Conservation (phyloP, 2,329 filamentous ascomycete genomes). For the Claviceps africana region DNA sequence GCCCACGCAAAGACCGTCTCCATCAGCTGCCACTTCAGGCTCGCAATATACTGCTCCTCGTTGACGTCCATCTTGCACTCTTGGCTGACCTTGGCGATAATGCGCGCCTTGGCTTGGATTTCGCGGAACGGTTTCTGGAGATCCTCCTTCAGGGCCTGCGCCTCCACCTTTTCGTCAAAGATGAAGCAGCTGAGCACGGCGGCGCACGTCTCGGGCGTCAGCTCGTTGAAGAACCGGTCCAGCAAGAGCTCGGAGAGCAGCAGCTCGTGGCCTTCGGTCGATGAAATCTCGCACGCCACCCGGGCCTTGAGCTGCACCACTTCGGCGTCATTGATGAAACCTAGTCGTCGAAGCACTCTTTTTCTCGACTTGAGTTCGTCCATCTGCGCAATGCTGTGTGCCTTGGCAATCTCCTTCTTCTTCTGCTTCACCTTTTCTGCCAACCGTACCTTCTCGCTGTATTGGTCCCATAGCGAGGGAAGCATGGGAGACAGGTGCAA, state of each 20-base stretch:
- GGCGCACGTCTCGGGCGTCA: conserved; percentile 76
- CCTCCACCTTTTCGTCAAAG: conserved; percentile 88
- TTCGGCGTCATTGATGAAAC: conserved; percentile 90
- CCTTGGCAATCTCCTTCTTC: conserved; percentile 75
- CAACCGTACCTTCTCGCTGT: conserved; percentile 64
- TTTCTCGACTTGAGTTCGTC: conserved; percentile 95
- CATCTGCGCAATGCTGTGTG: conserved; percentile 78
- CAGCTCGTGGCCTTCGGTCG: conserved; percentile 77
- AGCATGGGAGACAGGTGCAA: conserved; percentile 82
- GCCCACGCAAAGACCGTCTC: conserved; percentile 90
- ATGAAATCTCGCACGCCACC: conserved; percentile 95
- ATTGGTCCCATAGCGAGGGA: conserved; percentile 74
- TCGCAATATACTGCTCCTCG: conserved; percentile 82
- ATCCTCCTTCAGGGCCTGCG: conserved; percentile 65
- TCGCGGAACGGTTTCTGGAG: conserved; percentile 74
- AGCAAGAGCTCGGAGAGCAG: conserved; percentile 88
- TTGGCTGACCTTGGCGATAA: conserved; percentile 83
- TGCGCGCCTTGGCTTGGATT: conserved; percentile 73
- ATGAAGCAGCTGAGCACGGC: conserved; percentile 86
- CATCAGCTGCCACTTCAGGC: conserved; percentile 92
- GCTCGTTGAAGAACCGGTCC: conserved; percentile 94
- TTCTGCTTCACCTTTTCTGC: conserved; percentile 69
- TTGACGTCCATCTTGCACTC: conserved; percentile 92
- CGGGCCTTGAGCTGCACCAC: conserved; percentile 95
- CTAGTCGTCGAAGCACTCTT: conserved; percentile 81